Conservation (phyloP, 495 filamentous ascomycete species). For the Podospora anserina region DNA sequence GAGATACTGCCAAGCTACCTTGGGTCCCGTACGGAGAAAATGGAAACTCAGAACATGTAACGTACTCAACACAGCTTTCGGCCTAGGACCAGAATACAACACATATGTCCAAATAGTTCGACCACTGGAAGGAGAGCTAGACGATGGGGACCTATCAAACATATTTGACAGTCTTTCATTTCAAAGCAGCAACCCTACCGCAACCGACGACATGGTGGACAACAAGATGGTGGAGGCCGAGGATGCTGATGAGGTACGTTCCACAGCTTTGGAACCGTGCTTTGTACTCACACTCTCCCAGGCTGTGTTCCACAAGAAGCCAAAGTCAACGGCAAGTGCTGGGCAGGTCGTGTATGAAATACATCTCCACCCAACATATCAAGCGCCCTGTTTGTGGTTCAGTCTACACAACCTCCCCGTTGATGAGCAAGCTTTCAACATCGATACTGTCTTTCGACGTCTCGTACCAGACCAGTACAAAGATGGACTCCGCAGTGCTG, state of each 20-base stretch:
- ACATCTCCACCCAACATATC: conserved; percentile 56
- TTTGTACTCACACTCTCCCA: conserved; percentile 14
- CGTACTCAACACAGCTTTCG: conserved; percentile 34
- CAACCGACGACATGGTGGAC: conserved; percentile 7
- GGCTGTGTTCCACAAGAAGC: conserved; percentile 21
- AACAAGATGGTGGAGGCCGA: conserved; percentile 44
- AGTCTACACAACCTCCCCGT: conserved; percentile 45
- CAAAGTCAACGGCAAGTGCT: conserved; percentile 11
- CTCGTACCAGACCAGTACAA: conserved; percentile 65
- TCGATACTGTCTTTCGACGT: conserved; percentile 66
- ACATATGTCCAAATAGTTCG: conserved; percentile 50
- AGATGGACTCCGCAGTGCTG: conserved; percentile 54
- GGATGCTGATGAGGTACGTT: conserved; percentile 45
- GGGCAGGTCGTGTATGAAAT: conserved; percentile 61
- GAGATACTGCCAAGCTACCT: conserved; percentile 50
- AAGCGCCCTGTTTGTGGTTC: conserved; percentile 59
- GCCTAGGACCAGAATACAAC: conserved; percentile 31
- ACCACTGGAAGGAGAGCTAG: conserved; percentile 40
- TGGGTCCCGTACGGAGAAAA: conserved; percentile 44
- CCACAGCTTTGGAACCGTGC: not conserved
- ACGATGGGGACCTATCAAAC: conserved; percentile 42
- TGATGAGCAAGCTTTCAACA: conserved; percentile 41
- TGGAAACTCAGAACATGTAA: conserved; percentile 41
- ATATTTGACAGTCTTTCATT: conserved; percentile 40
- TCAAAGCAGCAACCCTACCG: conserved; percentile 12